Percentiles rank a stretch among this genome's conserved stretches.
Evolutionary conservation across 805 yeast genomes (phyloP).

Genomic region (Wickerhamiella bombiphila): DNA sequence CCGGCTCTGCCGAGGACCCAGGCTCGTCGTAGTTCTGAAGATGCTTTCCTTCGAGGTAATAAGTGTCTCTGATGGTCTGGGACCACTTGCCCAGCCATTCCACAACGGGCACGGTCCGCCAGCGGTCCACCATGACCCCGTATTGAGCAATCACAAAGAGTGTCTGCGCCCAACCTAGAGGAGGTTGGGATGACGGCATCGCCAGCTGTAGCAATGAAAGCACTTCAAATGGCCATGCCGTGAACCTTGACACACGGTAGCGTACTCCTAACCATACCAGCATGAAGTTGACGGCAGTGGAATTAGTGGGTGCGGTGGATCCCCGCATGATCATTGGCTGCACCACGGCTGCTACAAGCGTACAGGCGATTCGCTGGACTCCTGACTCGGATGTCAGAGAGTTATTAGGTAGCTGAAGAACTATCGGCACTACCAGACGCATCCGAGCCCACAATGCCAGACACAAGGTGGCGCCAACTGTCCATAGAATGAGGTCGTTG

Average conservation of each 20-base stretch:
- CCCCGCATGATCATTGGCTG: not conserved
- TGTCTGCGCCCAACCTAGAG: not conserved
- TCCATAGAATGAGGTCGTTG: conserved; percentile 8
- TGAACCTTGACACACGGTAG: not conserved
- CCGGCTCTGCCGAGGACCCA: no score
- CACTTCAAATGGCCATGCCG: not conserved
- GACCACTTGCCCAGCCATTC: not conserved
- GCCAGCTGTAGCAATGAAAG: not conserved
- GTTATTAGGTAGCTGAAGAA: not conserved
- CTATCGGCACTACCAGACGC: conserved; percentile 1
- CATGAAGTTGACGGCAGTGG: not conserved
- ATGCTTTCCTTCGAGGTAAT: not conserved
- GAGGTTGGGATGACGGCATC: not conserved
- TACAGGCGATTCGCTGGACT: not conserved
- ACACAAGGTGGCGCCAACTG: conserved; percentile 5
- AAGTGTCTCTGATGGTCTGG: not conserved
- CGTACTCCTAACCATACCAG: not conserved
- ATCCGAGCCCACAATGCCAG: conserved; percentile 2
- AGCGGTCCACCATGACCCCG: not conserved
- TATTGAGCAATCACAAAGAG: not conserved
- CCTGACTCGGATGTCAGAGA: not conserved
- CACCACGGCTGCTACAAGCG: not conserved
- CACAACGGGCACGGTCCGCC: not conserved
- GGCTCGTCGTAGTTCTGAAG: conserved; percentile 1
- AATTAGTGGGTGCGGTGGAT: not conserved